Conservation (phyloP, 805 yeast species). For the Lipomyces lipofer region DNA sequence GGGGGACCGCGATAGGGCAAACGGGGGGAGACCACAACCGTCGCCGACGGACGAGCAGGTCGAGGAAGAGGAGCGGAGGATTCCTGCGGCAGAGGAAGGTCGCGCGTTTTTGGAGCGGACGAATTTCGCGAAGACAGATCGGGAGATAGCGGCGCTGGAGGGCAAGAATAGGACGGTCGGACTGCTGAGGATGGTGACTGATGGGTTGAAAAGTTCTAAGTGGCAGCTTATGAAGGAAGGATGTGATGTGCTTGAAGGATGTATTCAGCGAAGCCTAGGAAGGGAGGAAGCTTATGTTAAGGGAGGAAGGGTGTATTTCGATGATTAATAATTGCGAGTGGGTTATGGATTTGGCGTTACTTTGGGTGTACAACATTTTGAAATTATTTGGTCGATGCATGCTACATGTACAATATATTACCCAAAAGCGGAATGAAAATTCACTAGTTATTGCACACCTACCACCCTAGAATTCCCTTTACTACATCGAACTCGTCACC, state of each 20-base stretch:
- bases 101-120: conserved; percentile 53
- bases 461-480: no score
- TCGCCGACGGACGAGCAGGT: not conserved
- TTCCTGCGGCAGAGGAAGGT: conserved; percentile 49
- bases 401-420: no score
- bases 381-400: no score
- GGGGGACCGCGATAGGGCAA: conserved; percentile 17
- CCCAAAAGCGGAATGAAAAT: no score
- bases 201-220: conserved; percentile 32
- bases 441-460: no score
- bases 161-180: conserved; percentile 58
- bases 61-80: conserved; percentile 23
- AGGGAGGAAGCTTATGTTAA: conserved; percentile 6
- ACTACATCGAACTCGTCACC: no score
- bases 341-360: no score
- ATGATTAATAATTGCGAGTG: not conserved
- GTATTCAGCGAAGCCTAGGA: conserved; percentile 31
- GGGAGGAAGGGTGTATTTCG: not conserved
- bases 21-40: not conserved
- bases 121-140: conserved; percentile 41
- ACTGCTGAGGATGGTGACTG: conserved; percentile 42
- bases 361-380: no score
- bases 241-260: conserved; percentile 23
- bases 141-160: conserved; percentile 37
- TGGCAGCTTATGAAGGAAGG: conserved; percentile 37